Evolutionary conservation across 495 filamentous ascomycete species (phyloP).

Genomic region (Annulohypoxylon moriforme): DNA sequence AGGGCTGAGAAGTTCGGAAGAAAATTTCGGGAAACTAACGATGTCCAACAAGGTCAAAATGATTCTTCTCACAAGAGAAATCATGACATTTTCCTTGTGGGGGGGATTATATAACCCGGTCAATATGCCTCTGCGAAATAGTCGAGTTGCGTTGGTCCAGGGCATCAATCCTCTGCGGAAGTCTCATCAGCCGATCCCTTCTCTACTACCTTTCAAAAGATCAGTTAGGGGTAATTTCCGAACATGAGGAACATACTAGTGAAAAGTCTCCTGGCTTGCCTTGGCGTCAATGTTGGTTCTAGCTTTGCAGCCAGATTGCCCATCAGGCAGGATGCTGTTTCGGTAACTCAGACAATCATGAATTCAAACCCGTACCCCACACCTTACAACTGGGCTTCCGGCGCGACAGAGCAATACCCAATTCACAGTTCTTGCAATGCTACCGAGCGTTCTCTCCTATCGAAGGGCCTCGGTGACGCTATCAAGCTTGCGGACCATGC

Average conservation of each 20-base stretch:
- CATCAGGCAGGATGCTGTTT: constrained; percentile 16
- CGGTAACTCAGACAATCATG: constrained; percentile 26
- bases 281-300: constrained; percentile 9
- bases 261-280: constrained; percentile 11
- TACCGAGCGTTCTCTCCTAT: constrained; percentile 62
- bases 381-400: constrained; percentile 32
- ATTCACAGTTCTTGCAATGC: constrained; percentile 69
- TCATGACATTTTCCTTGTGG: not conserved
- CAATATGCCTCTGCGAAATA: not conserved
- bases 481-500: constrained; percentile 61
- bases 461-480: constrained; percentile 60
- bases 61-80: not conserved
- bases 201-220: not conserved
- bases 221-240: not conserved
- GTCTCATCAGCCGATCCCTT: not conserved
- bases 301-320: constrained; percentile 12
- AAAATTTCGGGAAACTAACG: not conserved
- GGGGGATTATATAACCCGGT: not conserved
- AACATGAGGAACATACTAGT: constrained; percentile 15
- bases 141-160: not conserved
- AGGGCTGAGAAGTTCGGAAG: not conserved
- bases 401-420: constrained; percentile 45
- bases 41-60: constrained; percentile 16
- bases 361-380: constrained; percentile 12
- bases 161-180: not conserved